Evolutionary conservation across 495 filamentous ascomycete species (phyloP).

Genomic region (Aspergillus taichungensis): DNA sequence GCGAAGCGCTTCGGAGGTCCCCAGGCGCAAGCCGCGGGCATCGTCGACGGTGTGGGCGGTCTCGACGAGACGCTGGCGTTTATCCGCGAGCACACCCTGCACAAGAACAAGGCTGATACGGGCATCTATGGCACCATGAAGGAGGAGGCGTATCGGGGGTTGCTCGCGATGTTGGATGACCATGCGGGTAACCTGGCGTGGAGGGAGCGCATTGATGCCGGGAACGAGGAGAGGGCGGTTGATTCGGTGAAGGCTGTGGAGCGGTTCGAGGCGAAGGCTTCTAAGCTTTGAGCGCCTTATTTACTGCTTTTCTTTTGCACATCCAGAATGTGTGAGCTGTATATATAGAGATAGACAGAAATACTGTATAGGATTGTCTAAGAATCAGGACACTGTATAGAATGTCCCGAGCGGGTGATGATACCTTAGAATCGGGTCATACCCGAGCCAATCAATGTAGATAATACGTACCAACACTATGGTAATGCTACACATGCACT

Average conservation of each 20-base stretch:
- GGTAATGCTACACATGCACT: no score
- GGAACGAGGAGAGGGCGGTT: constrained; percentile 17
- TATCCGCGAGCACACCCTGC: constrained; percentile 45
- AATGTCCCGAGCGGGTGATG: no score
- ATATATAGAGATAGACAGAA: background rate
- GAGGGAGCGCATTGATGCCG: constrained; percentile 28
- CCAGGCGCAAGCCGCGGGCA: constrained; percentile 50
- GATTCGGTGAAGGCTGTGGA: constrained; percentile 20
- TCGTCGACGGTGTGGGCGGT: constrained; percentile 61
- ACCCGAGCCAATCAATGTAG: no score
- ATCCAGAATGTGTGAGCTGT: background rate
- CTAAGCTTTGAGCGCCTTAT: constrained; percentile 34
- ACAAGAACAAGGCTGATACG: constrained; percentile 44
- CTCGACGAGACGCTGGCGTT: constrained; percentile 49
- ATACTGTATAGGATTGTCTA: background rate
- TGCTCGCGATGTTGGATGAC: constrained; percentile 42
- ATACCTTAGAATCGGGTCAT: no score
- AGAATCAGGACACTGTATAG: no score
- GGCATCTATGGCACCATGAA: constrained; percentile 62
- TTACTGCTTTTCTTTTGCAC: background rate
- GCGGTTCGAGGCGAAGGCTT: constrained; percentile 34
- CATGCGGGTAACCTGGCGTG: constrained; percentile 37
- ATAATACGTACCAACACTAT: no score
- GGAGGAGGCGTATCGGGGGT: constrained; percentile 62
- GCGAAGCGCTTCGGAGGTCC: constrained; percentile 53